These are phyloP conservation scores for Capsella bursapastoris DNA, from an alignment of 345 rosid genomes.

Conservation along the genomic window DNA sequence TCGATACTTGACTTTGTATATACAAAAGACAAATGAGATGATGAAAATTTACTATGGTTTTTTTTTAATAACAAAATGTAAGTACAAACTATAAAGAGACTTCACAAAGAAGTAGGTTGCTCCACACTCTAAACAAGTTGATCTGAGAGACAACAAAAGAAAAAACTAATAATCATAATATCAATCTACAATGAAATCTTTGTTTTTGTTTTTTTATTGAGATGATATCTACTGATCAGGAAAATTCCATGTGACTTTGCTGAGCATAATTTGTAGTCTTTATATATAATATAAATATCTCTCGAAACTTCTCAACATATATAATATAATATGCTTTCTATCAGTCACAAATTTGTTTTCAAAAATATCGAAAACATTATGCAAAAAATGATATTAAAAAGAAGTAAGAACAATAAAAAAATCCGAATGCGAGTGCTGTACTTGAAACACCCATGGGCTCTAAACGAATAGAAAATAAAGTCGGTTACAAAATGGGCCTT, in stretches of 20 bases:
- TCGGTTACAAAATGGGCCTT: not conserved
- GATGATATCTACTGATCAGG: conserved; percentile 1
- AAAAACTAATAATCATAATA: not conserved
- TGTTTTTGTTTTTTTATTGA: conserved; percentile 31
- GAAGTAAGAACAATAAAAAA: no score
- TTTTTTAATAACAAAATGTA: not conserved
- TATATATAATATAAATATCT: no score
- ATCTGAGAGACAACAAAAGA: not conserved
- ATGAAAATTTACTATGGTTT: not conserved
- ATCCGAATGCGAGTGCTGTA: no score
- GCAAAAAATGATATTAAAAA: no score
- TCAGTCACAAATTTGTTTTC: no score
- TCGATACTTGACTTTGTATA: conserved; percentile 1
- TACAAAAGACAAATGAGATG: conserved; percentile 10
- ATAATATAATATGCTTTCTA: no score
- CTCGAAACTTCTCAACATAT: no score
- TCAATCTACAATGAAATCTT: conserved; percentile 26
- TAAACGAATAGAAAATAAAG: no score
- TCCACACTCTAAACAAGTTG: conserved; percentile 34
- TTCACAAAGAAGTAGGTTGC: not conserved
- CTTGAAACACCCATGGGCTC: not conserved
- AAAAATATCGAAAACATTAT: no score
- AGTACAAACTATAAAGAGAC: not conserved
- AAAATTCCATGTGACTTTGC: conserved; percentile 22
- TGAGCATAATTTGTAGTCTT: not conserved